phyloP scores from a whole-genome alignment of 176 grass and related monocot species.

The Zea mays region Zm-B73-REFERENCE-NAM-5.0 NC_050100.1:192154001-192154500 shows the following conservation, averaged over 20 bases:
- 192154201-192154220: neutral
- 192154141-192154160: neutral
- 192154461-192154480: slow-evolving; percentile 74
- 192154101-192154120: neutral
- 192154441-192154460: slow-evolving; percentile 79
- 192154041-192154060: slow-evolving; percentile 68
- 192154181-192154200: neutral
- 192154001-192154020: too few relatives aligned
- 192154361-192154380: slow-evolving; percentile 38
- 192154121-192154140: neutral
- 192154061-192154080: slow-evolving; percentile 85
- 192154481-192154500: slow-evolving; percentile 97
- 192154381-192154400: slow-evolving; percentile 96
- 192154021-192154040: too few relatives aligned
- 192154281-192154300: neutral
- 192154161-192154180: neutral
- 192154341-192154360: slow-evolving; percentile 1
- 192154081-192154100: slow-evolving; percentile 83
- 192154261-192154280: neutral
- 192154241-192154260: neutral
- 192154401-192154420: slow-evolving; percentile 84
- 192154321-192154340: neutral
- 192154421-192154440: slow-evolving; percentile 88
- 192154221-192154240: neutral
- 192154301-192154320: neutral